Conservation (phyloP, 805 yeast species). For the Metschnikowia lochheadii region DNA sequence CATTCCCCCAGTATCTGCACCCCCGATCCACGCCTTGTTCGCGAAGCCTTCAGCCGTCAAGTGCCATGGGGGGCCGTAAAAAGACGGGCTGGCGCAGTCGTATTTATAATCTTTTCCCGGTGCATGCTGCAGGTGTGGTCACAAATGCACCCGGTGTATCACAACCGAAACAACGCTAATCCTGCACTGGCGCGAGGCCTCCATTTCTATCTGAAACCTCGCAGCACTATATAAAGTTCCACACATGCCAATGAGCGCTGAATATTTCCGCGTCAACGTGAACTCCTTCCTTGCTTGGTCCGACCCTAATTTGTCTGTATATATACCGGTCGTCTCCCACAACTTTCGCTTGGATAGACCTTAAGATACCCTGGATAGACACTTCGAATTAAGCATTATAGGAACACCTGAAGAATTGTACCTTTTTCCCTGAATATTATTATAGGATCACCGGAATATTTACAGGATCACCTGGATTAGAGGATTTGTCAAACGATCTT, state of each 20-base stretch:
- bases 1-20: background rate
- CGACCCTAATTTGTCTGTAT: background rate
- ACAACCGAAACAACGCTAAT: background rate
- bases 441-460: background rate
- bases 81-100: background rate
- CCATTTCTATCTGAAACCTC: constrained; percentile 6
- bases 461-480: too few species aligned
- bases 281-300: background rate
- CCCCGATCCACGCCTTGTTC: background rate
- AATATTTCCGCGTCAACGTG: background rate
- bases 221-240: constrained; percentile 3
- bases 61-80: background rate
- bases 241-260: constrained; percentile 1
- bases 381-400: background rate
- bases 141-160: constrained; percentile 4
- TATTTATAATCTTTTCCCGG: background rate
- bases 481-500: too few species aligned
- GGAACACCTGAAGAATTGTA: too few species aligned
- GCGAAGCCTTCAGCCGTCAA: background rate
- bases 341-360: background rate
- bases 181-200: background rate
- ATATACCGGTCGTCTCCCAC: background rate
- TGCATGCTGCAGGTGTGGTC: background rate
- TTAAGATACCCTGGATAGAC: background rate
- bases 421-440: background rate